Base-by-base conservation (phyloP, 2,329 filamentous ascomycete species). In the Juglanconis oblonga region DNA sequence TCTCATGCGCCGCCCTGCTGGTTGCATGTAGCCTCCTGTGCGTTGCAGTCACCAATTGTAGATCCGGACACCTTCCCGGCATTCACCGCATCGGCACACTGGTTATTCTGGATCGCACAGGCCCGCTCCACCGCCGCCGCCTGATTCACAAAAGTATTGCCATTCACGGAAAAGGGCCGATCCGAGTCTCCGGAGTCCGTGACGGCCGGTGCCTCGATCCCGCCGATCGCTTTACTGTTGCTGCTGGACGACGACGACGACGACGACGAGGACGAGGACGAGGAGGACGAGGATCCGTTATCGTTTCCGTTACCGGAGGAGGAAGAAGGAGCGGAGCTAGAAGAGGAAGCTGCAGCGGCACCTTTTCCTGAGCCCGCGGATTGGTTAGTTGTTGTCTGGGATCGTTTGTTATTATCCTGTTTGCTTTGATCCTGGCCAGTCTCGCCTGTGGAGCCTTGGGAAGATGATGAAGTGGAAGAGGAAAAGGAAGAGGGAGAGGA, bases 81-180 rank as follows among this genome's bases (percentile, higher is more conserved):
- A 70, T 87, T 88, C 59, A 81, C 81, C 33, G 79, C 79, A 64
- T 85, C 74, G 11, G 81, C 76, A 67, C 87, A 89, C 3, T 70
- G 73, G 67, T 87, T 88, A 74, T 85, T 82, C 74, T 88, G 84
- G 61, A 87, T 80, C 62, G 85, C 80, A 69, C 87, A 89, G 40
- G 84, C 81, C 51, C 87, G 78, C 72, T 87, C 80, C 45, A 81
- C 73, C 24, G 87, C 87, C 9, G 80, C 81, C 3, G 70, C 73
- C 64, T 81, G 70, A 69, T 81, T 81, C 44, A 81, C 80, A 69
- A 89, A 88, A 42, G 77, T 85, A 74, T 77, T 75, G 52, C 81
- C 82, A 65, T 83, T 81, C 61, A 86, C 82, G 29, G 71, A 65
- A 72, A 87, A 87, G 58, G 84, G 82, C 36, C 85, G 79, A 58